Evolutionary conservation across 148 eudicot genomes (phyloP).

Genomic region (Camellia sinensis): DNA sequence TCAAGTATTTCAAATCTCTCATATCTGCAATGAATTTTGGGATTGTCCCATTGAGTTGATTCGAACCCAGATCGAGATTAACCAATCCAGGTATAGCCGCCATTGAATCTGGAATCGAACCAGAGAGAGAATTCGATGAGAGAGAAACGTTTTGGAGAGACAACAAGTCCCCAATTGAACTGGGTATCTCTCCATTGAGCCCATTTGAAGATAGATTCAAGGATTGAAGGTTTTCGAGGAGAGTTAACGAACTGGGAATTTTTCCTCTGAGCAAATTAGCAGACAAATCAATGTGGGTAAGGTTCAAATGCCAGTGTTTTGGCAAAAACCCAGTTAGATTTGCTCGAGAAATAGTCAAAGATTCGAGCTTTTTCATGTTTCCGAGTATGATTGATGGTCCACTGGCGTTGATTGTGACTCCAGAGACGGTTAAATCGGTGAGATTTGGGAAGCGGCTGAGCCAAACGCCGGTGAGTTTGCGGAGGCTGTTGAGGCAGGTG

Average conservation of each 20-base stretch:
- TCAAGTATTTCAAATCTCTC: slow-evolving; percentile 61
- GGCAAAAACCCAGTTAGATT: slow-evolving; percentile 69
- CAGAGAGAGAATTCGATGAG: slow-evolving; percentile 56
- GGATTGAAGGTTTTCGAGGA: slow-evolving; percentile 39
- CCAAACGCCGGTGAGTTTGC: slow-evolving; percentile 35
- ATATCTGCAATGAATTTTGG: slow-evolving; percentile 55
- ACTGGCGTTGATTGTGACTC: slow-evolving; percentile 41
- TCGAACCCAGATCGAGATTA: slow-evolving; percentile 72
- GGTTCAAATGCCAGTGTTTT: slow-evolving; percentile 49
- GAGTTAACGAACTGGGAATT: slow-evolving; percentile 49
- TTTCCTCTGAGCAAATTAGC: slow-evolving; percentile 51
- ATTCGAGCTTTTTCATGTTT: slow-evolving; percentile 26
- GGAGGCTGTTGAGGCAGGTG: slow-evolving; percentile 36
- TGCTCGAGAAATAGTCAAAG: slow-evolving; percentile 43
- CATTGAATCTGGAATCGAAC: slow-evolving; percentile 59
- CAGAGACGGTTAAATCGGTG: slow-evolving; percentile 45
- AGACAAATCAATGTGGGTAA: slow-evolving; percentile 63
- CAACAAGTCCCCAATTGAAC: slow-evolving; percentile 54
- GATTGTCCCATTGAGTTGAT: slow-evolving; percentile 67
- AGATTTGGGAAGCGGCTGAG: slow-evolving; percentile 36
- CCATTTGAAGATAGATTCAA: slow-evolving; percentile 60
- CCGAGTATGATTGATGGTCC: slow-evolving; percentile 49
- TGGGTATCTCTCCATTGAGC: slow-evolving; percentile 53
- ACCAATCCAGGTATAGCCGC: slow-evolving; percentile 38
- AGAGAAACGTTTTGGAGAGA: slow-evolving; percentile 46